A percentile compares a stretch with the other conserved stretches of the same genome.
phyloP scores from a whole-genome alignment of 164 flowering plant genomes.

The Aristolochia californica region DNA sequence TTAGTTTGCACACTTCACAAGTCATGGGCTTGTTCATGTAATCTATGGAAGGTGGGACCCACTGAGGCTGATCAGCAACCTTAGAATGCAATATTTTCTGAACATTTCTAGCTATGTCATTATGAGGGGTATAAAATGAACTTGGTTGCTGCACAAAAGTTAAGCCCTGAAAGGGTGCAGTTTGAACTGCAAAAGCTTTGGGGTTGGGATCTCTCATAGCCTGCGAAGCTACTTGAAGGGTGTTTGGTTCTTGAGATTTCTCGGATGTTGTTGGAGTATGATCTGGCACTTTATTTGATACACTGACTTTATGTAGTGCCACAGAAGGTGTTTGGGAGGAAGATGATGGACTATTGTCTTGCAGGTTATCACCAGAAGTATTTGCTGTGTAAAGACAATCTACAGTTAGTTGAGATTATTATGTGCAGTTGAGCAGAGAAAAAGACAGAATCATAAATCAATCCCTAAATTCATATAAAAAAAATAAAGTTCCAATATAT shows the following conservation, averaged over 20 bases:
- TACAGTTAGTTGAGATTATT: too few relatives aligned
- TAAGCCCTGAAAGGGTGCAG: conserved; percentile 28
- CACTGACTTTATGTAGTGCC: conserved; percentile 24
- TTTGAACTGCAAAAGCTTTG: conserved; percentile 33
- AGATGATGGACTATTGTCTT: conserved; percentile 31
- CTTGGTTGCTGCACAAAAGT: conserved; percentile 26
- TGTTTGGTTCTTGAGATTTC: conserved; percentile 20
- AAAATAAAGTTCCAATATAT: too few relatives aligned
- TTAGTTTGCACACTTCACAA: conserved; percentile 64
- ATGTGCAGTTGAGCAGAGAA: too few relatives aligned
- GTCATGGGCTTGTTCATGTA: conserved; percentile 74
- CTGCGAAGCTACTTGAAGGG: conserved; percentile 27
- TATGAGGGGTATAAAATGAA: conserved; percentile 30
- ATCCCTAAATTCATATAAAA: too few relatives aligned
- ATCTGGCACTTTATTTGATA: conserved; percentile 32
- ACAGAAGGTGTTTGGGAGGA: conserved; percentile 37
- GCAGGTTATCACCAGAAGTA: conserved; percentile 33
- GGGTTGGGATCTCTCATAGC: conserved; percentile 29
- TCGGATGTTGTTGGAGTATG: conserved; percentile 26
- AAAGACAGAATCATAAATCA: too few relatives aligned
- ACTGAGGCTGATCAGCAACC: conserved; percentile 42
- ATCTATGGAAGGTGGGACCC: conserved; percentile 86
- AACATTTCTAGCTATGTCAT: conserved; percentile 59
- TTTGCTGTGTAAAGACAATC: conserved; percentile 20
- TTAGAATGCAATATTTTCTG: conserved; percentile 65